phyloP scores from a whole-genome alignment of 208 protist genomes.

The Leishmania amazonensis region DNA sequence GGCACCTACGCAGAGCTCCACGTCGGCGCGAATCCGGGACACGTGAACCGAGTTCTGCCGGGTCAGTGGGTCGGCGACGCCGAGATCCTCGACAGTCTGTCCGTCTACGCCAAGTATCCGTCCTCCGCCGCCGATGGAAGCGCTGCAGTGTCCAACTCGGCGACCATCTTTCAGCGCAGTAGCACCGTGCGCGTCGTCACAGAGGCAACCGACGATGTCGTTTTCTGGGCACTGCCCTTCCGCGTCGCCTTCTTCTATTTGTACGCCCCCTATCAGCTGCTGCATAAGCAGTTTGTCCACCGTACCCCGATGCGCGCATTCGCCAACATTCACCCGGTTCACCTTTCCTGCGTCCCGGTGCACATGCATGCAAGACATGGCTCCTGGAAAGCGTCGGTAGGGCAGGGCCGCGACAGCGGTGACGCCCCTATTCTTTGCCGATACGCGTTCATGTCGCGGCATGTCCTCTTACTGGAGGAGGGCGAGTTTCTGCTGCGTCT shows the following conservation, averaged over 20 bases:
- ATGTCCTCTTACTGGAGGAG: slow-evolving; percentile 36
- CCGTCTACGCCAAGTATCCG: slow-evolving; percentile 15
- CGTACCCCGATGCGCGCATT: slow-evolving; percentile 37
- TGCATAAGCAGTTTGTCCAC: slow-evolving; percentile 32
- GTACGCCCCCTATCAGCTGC: slow-evolving; percentile 36
- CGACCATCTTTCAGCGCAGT: slow-evolving; percentile 3
- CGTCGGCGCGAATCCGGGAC: background rate
- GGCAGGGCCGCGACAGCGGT: background rate
- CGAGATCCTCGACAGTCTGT: slow-evolving; percentile 33
- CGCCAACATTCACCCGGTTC: slow-evolving; percentile 25
- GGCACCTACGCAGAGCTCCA: slow-evolving; percentile 8
- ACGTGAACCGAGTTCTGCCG: slow-evolving; percentile 14
- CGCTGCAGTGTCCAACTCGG: background rate
- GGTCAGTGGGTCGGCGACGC: slow-evolving; percentile 54
- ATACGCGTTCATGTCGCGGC: slow-evolving; percentile 8
- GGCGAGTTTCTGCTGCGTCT: slow-evolving; percentile 36
- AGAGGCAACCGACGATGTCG: background rate
- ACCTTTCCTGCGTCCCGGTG: slow-evolving; percentile 20
- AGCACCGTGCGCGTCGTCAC: slow-evolving; percentile 25
- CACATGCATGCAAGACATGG: slow-evolving; percentile 13
- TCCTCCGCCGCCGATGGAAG: background rate
- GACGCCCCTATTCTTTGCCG: slow-evolving; percentile 11
- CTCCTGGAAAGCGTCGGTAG: background rate
- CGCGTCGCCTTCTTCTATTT: slow-evolving; percentile 50
- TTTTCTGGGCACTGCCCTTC: slow-evolving; percentile 45